Base-by-base conservation (phyloP, 805 yeast genomes). In the Saccharomycopsis sp. region DNA sequence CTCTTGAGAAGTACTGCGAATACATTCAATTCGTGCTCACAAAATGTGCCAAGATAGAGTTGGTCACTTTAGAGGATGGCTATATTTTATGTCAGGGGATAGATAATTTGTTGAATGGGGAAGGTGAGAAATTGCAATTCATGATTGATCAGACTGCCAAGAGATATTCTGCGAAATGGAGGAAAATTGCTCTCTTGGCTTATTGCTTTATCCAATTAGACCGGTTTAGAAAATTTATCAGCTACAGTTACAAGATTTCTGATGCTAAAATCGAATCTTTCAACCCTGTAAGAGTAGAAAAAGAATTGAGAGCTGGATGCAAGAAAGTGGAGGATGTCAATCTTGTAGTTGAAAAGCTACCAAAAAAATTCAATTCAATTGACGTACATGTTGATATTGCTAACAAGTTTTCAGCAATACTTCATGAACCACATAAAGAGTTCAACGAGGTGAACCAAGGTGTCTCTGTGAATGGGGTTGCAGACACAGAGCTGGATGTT, bases 21-120 rank as follows among this genome's bases (percentile, higher is more conserved):
- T 67, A 57, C 42, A 48, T 63, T 4, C 51, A 57, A 4, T 72
- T 64, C 47, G 40, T 72, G 5, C 58, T 67, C 1, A 44, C 60
- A 1, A 73, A 75, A 48, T 43, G 80, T 4, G 54, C 70, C 1
- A 56, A 55, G 2, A 53, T 70, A 13, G 63, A 61, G 2, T 68
- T 77, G 35, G 51, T 54, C 0, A 62, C 69, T 0, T 56, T 68
- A 38, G 85, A 80, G 44, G 86, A 81, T 41, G 69, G 75, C 0
- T 67, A 71, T 38, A 47, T 63, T 0, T 24, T 79, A 1, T 53
- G 76, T 2, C 58, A 62, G 37, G 68, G 64, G 1, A 54, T 79
- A 28, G 78, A 78, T 44, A 57, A 65, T 36, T 47, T 68, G 0
- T 53, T 75, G 1, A 54, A 69, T 1, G 59, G 63, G 3, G 69